These are phyloP conservation scores for Paratinospora sagittata DNA, from an alignment of 164 flowering plant genomes.

Conservation along the genomic window DNA sequence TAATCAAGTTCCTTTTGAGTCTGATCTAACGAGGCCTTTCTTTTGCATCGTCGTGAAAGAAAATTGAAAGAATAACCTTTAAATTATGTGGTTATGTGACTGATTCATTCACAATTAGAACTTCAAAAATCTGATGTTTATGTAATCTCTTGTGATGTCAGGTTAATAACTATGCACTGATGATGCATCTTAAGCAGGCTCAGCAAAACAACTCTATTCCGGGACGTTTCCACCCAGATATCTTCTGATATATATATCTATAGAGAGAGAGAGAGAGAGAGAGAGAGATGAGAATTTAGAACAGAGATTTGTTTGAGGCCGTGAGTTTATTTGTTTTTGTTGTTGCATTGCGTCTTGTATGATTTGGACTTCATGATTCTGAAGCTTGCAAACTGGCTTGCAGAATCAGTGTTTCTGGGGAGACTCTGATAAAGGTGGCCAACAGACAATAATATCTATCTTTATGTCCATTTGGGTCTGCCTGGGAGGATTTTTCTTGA, in stretches of 20 bases:
- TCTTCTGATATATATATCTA: conserved; percentile 43
- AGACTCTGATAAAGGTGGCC: not conserved
- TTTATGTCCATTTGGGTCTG: too few relatives aligned
- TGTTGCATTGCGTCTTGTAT: not conserved
- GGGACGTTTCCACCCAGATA: conserved; percentile 75
- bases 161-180: conserved; percentile 76
- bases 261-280: too few relatives aligned
- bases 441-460: not conserved
- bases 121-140: conserved; percentile 2
- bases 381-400: not conserved
- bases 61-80: not conserved
- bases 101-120: not conserved
- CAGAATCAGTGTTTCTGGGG: not conserved
- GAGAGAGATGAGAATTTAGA: not conserved
- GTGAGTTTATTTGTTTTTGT: conserved; percentile 1
- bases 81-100: not conserved
- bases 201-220: conserved; percentile 63
- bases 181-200: conserved; percentile 76
- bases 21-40: too few relatives aligned
- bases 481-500: too few relatives aligned
- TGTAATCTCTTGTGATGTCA: conserved; percentile 20
- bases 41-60: too few relatives aligned
- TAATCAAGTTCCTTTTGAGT: not conserved
- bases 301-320: not conserved
- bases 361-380: not conserved